Conservation (phyloP, 2,329 filamentous ascomycete genomes). For the Xenosphaeropsis pyriputrescens region DNA sequence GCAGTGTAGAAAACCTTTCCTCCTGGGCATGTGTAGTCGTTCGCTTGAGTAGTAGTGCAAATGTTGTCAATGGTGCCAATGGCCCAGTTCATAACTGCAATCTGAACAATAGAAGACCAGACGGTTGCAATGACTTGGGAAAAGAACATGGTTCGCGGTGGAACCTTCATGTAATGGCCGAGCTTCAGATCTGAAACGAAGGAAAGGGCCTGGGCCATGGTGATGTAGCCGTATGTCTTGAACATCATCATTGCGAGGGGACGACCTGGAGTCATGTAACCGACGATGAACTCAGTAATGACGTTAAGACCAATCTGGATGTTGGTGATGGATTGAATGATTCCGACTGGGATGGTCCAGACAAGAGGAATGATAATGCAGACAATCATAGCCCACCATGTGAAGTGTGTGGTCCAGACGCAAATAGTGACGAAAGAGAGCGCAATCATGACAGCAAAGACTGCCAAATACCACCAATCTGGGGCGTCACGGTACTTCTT, state of each 20-base stretch:
- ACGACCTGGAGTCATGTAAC: conserved; percentile 50
- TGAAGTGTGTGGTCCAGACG: conserved; percentile 10
- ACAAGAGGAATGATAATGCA: conserved; percentile 17
- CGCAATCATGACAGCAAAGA: conserved; percentile 33
- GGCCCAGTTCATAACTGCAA: conserved; percentile 32
- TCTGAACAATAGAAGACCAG: conserved; percentile 29
- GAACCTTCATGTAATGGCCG: conserved; percentile 56
- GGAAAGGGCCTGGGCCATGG: conserved; percentile 27
- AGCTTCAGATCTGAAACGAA: conserved; percentile 28
- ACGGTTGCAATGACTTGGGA: conserved; percentile 33
- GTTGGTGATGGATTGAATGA: conserved; percentile 49
- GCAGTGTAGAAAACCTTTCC: conserved; percentile 47
- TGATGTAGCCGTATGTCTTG: conserved; percentile 58
- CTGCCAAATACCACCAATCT: conserved; percentile 37
- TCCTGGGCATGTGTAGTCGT: conserved; percentile 44
- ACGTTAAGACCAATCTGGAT: conserved; percentile 51
- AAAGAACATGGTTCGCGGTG: conserved; percentile 31
- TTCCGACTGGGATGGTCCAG: conserved; percentile 51
- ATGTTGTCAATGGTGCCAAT: conserved; percentile 28
- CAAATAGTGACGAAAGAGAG: conserved; percentile 16
- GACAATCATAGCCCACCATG: conserved; percentile 15
- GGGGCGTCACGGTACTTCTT: conserved; percentile 37
- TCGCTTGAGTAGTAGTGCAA: conserved; percentile 27
- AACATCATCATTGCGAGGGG: conserved; percentile 65
- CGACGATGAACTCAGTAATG: conserved; percentile 54